Evolutionary conservation across 129 eudicot genomes (phyloP).

Genomic region (Helichrysum umbraculigerum): DNA sequence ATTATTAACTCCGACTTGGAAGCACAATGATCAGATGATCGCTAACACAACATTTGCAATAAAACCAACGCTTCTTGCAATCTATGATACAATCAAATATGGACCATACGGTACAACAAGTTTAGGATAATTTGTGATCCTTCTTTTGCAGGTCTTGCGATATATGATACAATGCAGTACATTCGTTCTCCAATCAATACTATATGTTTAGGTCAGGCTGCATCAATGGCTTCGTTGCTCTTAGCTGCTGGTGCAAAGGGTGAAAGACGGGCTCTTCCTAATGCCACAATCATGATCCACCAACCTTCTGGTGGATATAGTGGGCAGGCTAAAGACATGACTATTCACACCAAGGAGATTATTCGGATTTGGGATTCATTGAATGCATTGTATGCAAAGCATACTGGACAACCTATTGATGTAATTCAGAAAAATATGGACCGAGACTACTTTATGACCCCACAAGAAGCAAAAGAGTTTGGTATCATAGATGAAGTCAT

Average conservation of each 20-base stretch:
- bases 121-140: not conserved
- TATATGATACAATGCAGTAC: constrained; percentile 91
- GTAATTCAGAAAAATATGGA: constrained; percentile 79
- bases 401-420: constrained; percentile 74
- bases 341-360: constrained; percentile 81
- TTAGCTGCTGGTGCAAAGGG: constrained; percentile 94
- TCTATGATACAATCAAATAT: not conserved
- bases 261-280: constrained; percentile 80
- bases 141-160: constrained; percentile 69
- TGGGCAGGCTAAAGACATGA: constrained; percentile 86
- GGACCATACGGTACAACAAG: too few species aligned
- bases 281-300: constrained; percentile 87
- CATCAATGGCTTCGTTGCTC: constrained; percentile 90
- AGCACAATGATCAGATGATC: too few species aligned
- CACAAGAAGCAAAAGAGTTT: constrained; percentile 86
- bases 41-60: too few species aligned
- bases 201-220: constrained; percentile 88
- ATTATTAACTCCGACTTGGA: too few species aligned
- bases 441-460: constrained; percentile 86
- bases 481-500: constrained; percentile 91
- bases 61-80: too few species aligned
- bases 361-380: constrained; percentile 72
- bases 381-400: constrained; percentile 73
- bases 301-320: constrained; percentile 94
- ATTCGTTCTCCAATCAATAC: constrained; percentile 88